Evolutionary conservation across 352 stramenopile genomes (phyloP).

Genomic region (Globisporangium irregulare): DNA sequence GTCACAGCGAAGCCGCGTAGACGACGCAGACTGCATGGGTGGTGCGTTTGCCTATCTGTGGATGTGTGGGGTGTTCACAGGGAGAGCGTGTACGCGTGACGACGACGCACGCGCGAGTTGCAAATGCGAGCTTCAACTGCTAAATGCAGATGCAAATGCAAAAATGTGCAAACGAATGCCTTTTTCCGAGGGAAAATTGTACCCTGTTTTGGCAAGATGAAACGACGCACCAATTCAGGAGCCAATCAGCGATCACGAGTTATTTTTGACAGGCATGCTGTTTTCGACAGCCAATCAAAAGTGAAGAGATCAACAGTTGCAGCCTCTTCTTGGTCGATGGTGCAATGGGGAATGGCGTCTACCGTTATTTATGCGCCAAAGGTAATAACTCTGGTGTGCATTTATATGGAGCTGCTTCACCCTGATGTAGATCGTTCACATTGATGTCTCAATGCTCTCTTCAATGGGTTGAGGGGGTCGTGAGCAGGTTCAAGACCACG

Average conservation of each 20-base stretch:
- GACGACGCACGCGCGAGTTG: neutral
- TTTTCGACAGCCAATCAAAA: conserved; percentile 12
- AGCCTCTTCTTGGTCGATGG: too few relatives aligned
- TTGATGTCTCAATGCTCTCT: neutral
- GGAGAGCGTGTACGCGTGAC: neutral
- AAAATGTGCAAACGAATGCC: neutral
- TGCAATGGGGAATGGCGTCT: too few relatives aligned
- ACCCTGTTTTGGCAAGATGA: conserved; percentile 8
- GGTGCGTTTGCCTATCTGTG: neutral
- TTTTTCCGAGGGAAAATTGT: neutral
- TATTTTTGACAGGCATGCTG: neutral
- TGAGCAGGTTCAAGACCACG: conserved; percentile 35
- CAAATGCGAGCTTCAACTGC: conserved; percentile 2
- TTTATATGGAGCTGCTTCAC: neutral
- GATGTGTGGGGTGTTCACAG: neutral
- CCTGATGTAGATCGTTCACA: neutral
- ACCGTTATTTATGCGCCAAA: too few relatives aligned
- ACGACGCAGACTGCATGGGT: conserved; percentile 15
- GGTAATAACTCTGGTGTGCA: neutral
- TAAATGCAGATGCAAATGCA: neutral
- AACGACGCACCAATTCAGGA: neutral
- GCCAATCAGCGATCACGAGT: neutral
- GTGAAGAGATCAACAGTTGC: too few relatives aligned
- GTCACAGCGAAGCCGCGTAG: conserved; percentile 64
- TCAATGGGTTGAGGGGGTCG: conserved; percentile 20